Conservation (phyloP, 1,284 basidiomycete species). For the Agroathelia rolfsii region DNA sequence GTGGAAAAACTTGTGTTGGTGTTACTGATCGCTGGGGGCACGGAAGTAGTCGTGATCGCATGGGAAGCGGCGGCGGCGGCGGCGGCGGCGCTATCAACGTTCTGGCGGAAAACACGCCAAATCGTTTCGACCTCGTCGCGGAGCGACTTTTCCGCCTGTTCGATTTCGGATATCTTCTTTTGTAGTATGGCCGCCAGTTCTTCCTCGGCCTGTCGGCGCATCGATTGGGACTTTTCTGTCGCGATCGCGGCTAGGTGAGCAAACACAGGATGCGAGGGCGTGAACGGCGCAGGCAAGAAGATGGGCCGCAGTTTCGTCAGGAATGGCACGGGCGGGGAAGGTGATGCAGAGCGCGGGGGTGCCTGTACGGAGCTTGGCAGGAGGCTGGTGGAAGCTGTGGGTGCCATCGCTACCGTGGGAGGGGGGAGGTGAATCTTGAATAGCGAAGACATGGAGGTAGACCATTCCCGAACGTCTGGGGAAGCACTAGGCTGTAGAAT, state of each 20-base stretch:
- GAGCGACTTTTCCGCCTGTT: conserved; percentile 43
- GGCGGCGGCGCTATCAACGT: conserved; percentile 36
- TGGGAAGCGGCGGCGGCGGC: too few species aligned
- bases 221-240: conserved; percentile 38
- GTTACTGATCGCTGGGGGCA: too few species aligned
- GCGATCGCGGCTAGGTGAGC: conserved; percentile 52
- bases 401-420: conserved; percentile 27
- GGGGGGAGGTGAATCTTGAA: conserved; percentile 37
- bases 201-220: conserved; percentile 49
- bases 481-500: conserved; percentile 1
- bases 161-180: conserved; percentile 47
- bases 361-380: conserved; percentile 13
- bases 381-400: conserved; percentile 18
- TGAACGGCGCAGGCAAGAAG: conserved; percentile 67
- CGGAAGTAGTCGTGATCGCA: too few species aligned
- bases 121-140: conserved; percentile 49
- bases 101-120: conserved; percentile 51
- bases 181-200: conserved; percentile 45
- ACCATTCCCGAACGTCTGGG: background rate
- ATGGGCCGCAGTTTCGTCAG: conserved; percentile 42
- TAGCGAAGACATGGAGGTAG: conserved; percentile 19
- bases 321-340: conserved; percentile 26
- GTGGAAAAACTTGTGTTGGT: too few species aligned
- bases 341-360: conserved; percentile 20
- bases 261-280: conserved; percentile 66